Evolutionary conservation across 2,329 filamentous ascomycete genomes (phyloP).

Genomic region (Leptosphaerulina australis): DNA sequence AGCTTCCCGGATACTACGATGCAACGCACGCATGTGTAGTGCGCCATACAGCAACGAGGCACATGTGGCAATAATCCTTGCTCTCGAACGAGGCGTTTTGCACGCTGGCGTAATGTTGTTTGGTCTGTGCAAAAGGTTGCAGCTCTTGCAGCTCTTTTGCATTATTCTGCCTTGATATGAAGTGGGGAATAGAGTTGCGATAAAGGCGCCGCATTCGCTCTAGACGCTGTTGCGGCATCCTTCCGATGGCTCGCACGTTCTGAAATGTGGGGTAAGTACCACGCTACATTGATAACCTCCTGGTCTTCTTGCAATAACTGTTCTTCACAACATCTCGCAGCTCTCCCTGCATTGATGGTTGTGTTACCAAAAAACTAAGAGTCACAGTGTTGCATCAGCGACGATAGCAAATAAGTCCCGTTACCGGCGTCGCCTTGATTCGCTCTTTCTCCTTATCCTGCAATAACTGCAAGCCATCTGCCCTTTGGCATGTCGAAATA

Average conservation of each 20-base stretch:
- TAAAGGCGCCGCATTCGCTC: conserved; percentile 12
- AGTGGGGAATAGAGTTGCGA: conserved; percentile 13
- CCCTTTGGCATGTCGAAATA: not conserved
- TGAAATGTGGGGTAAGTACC: conserved; percentile 13
- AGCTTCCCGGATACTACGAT: conserved; percentile 9
- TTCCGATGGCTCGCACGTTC: conserved; percentile 7
- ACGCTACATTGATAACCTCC: not conserved
- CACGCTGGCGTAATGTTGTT: conserved; percentile 4
- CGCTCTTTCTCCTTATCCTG: not conserved
- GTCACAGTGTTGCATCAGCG: conserved; percentile 5
- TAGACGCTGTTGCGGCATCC: conserved; percentile 12
- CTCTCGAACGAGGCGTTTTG: conserved; percentile 2
- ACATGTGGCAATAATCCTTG: conserved; percentile 3
- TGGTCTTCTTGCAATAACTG: not conserved
- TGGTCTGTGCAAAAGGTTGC: conserved; percentile 12
- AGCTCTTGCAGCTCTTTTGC: conserved; percentile 6
- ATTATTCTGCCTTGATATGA: conserved; percentile 5
- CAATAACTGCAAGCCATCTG: not conserved
- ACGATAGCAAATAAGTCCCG: not conserved
- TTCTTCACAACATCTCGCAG: not conserved
- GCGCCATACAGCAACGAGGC: conserved; percentile 6
- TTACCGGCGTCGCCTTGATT: conserved; percentile 5
- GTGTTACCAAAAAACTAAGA: too few relatives aligned
- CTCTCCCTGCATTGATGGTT: too few relatives aligned
- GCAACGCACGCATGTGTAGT: conserved; percentile 9